Conservation (phyloP, 441 rosid species). For the Bruguiera hainesii region DNA sequence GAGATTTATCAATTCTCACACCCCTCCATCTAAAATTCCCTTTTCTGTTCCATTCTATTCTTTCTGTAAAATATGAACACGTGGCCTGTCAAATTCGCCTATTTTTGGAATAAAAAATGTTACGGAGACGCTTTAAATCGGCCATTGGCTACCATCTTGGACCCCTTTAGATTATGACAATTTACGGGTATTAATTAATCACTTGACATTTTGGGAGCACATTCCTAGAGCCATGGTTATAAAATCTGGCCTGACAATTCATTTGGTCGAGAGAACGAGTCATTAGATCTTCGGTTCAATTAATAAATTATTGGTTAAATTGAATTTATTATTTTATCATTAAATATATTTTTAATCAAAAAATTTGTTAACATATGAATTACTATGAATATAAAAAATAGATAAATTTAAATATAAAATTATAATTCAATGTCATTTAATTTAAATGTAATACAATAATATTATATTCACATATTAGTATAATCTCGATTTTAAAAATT, state of each 20-base stretch:
- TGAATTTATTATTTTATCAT: no score
- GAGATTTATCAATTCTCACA: conserved; percentile 3
- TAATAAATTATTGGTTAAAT: background rate
- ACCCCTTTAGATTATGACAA: background rate
- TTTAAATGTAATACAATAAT: no score
- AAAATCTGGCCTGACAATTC: background rate
- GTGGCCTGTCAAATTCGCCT: no score
- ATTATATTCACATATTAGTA: no score
- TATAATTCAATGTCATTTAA: no score
- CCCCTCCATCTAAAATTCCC: conserved; percentile 26
- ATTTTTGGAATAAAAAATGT: conserved; percentile 1
- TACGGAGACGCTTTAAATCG: conserved; percentile 5
- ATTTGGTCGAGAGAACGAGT: background rate
- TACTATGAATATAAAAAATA: no score
- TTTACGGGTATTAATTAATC: background rate
- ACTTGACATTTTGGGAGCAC: background rate
- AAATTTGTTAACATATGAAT: no score
- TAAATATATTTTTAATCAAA: no score
- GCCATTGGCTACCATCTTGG: conserved; percentile 1
- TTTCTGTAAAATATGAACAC: no score
- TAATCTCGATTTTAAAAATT: no score
- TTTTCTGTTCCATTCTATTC: conserved; percentile 27
- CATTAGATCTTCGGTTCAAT: no score
- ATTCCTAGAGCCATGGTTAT: background rate
- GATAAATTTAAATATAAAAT: no score